These are phyloP conservation scores for Psilocybe tampanensis DNA, from an alignment of 768 basidiomycete genomes.

Conservation along the genomic window DNA sequence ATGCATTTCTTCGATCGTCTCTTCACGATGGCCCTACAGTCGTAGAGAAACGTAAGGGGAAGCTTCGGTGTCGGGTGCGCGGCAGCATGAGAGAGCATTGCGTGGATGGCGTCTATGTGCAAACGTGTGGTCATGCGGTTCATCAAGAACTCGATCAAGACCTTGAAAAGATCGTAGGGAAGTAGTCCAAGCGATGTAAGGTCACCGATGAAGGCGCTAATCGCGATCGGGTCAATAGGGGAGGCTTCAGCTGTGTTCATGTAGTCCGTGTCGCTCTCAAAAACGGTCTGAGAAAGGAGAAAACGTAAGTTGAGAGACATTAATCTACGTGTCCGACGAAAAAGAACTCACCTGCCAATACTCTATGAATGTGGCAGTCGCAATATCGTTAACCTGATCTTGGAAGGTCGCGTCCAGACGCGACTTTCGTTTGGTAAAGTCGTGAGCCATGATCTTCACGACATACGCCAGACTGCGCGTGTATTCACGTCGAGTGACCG, in stretches of 20 bases:
- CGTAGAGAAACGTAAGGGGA: neutral
- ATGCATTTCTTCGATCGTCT: neutral
- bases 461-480: constrained; percentile 3
- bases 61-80: neutral
- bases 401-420: neutral
- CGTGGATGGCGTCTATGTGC: constrained; percentile 7
- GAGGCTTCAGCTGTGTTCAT: neutral
- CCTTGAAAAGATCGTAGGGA: neutral
- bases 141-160: neutral
- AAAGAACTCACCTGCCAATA: constrained; percentile 7
- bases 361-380: neutral
- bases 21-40: neutral
- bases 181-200: constrained; percentile 6
- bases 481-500: constrained; percentile 6
- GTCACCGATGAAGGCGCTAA: constrained; percentile 13
- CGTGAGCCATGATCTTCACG: neutral
- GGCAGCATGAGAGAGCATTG: constrained; percentile 7
- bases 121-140: neutral
- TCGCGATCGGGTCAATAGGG: constrained; percentile 5
- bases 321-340: neutral
- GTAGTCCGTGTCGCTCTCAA: neutral
- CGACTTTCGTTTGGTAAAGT: neutral
- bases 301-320: neutral
- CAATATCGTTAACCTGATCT: neutral
- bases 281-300: neutral